Evolutionary conservation across 148 eudicot species (phyloP).

Genomic region (Nyssa sinensis): DNA sequence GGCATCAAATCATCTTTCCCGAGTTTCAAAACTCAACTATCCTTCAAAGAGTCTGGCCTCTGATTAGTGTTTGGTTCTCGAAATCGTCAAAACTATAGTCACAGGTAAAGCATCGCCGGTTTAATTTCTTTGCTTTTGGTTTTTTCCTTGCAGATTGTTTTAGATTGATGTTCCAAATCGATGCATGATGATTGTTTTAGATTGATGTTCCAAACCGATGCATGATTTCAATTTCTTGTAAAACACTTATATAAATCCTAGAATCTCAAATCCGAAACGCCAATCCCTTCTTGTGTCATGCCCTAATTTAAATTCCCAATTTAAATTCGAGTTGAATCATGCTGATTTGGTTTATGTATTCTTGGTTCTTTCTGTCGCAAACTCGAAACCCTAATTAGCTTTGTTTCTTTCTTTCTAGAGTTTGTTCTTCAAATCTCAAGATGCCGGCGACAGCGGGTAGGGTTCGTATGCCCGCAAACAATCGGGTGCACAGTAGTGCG

Average conservation of each 20-base stretch:
- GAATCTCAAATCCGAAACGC: not conserved
- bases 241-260: too few relatives aligned
- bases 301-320: not conserved
- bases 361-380: not conserved
- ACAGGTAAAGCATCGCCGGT: not conserved
- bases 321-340: not conserved
- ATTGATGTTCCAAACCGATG: not conserved
- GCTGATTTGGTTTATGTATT: not conserved
- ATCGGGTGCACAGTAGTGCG: slow-evolving; percentile 95
- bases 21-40: too few relatives aligned
- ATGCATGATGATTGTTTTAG: not conserved
- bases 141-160: not conserved
- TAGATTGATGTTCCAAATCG: not conserved
- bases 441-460: slow-evolving; percentile 99
- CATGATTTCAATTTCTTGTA: not conserved
- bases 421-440: slow-evolving; percentile 30
- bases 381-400: not conserved
- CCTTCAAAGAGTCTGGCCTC: not conserved
- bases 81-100: not conserved
- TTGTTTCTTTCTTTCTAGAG: slow-evolving; percentile 15
- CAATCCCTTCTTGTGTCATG: too few relatives aligned
- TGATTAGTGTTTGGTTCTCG: not conserved
- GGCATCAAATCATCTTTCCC: not conserved
- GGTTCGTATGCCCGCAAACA: slow-evolving; percentile 99
- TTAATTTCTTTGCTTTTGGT: not conserved